Percentiles rank a stretch among this genome's conserved stretches.
Evolutionary conservation across 2,329 filamentous ascomycete genomes (phyloP).

Genomic region (Cladophialophora immunda): DNA sequence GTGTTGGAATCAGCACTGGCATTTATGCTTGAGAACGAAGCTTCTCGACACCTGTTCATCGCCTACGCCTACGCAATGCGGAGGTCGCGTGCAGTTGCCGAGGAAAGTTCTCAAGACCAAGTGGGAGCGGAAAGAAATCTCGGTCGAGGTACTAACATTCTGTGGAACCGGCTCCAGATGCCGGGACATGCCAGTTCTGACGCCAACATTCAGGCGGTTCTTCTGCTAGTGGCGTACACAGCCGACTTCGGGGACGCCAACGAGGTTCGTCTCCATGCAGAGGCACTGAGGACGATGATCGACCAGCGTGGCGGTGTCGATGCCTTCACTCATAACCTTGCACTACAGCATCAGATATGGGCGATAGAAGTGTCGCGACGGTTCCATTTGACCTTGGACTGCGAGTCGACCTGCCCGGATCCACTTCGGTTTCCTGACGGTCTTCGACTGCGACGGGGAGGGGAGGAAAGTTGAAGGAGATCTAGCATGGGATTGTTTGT

Average conservation of each 20-base stretch:
- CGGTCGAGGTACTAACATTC: slow-evolving; percentile 36
- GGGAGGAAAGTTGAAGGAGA: neutral
- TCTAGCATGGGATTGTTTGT: neutral
- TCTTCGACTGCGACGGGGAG: slow-evolving; percentile 12
- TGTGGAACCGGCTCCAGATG: slow-evolving; percentile 37
- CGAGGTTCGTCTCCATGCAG: slow-evolving; percentile 35
- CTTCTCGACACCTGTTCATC: slow-evolving; percentile 31
- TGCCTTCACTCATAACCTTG: slow-evolving; percentile 29
- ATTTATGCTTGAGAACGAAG: slow-evolving; percentile 35
- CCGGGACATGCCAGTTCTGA: slow-evolving; percentile 35
- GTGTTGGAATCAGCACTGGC: slow-evolving; percentile 22
- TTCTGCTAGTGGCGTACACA: slow-evolving; percentile 38
- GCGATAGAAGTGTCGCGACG: slow-evolving; percentile 29
- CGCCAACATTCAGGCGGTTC: slow-evolving; percentile 39
- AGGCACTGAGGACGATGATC: slow-evolving; percentile 37
- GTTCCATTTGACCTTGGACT: slow-evolving; percentile 36
- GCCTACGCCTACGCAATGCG: slow-evolving; percentile 33
- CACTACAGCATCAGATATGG: slow-evolving; percentile 34
- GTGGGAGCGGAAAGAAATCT: slow-evolving; percentile 34
- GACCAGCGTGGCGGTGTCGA: slow-evolving; percentile 37
- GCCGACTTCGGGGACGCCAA: slow-evolving; percentile 33
- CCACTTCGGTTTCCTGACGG: slow-evolving; percentile 32
- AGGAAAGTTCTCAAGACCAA: slow-evolving; percentile 30
- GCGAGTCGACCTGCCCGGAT: slow-evolving; percentile 24
- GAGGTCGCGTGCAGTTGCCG: slow-evolving; percentile 23